Percentiles rank a stretch among this genome's conserved stretches.
phyloP scores from a whole-genome alignment of 306 rosid species.

The Dalbergia cultrata region DNA sequence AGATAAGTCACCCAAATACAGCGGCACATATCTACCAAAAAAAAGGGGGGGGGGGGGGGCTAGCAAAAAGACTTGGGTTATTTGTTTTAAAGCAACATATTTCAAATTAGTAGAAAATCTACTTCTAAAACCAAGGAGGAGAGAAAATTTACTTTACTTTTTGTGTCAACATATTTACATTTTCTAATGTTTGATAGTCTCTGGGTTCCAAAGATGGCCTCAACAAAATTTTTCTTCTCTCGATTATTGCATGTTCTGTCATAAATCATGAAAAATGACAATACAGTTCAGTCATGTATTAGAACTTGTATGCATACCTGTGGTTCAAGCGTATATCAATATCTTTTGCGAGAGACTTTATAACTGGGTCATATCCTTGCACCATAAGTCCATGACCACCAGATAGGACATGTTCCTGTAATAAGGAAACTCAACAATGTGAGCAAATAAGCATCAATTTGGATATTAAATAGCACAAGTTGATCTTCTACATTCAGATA shows the following conservation, averaged over 20 bases:
- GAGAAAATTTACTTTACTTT: not conserved
- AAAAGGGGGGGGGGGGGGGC: not conserved
- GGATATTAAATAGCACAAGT: slow-evolving; percentile 24
- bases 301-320: slow-evolving; percentile 57
- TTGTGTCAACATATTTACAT: not conserved
- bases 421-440: slow-evolving; percentile 41
- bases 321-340: slow-evolving; percentile 71
- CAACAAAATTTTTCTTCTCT: slow-evolving; percentile 19
- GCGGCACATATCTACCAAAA: not conserved
- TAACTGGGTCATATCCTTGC: slow-evolving; percentile 76
- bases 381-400: slow-evolving; percentile 94
- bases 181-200: slow-evolving; percentile 18
- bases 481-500: slow-evolving; percentile 16
- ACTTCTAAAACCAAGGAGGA: not conserved
- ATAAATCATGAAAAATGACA: slow-evolving; percentile 20
- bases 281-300: slow-evolving; percentile 18
- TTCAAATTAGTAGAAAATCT: slow-evolving; percentile 23
- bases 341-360: slow-evolving; percentile 76
- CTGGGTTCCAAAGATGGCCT: slow-evolving; percentile 20
- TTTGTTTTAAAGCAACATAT: slow-evolving; percentile 23
- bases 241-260: not conserved
- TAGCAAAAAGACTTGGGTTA: not conserved
- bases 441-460: slow-evolving; percentile 39
- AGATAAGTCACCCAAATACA: slow-evolving; percentile 17
- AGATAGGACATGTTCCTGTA: slow-evolving; percentile 76